Evolutionary conservation across 345 rosid genomes (phyloP).

Genomic region (Syzygium jambos): DNA sequence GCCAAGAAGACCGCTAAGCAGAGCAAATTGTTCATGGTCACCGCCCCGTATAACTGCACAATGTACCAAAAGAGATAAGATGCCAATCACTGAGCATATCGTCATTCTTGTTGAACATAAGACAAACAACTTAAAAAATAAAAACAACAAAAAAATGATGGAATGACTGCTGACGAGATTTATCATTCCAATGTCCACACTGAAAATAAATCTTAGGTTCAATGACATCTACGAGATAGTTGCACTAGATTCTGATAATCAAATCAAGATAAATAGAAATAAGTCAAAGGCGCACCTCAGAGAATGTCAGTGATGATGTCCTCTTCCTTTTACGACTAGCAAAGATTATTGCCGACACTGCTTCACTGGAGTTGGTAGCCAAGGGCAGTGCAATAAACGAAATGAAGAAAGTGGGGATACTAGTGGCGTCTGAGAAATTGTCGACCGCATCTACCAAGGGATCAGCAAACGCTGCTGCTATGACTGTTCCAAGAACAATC

Average conservation of each 20-base stretch:
- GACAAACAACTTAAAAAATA: not conserved
- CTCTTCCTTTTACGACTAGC: slow-evolving; percentile 67
- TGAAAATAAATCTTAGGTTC: not conserved
- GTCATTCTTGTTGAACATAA: not conserved
- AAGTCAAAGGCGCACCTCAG: slow-evolving; percentile 51
- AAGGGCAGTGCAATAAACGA: slow-evolving; percentile 85
- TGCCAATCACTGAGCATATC: not conserved
- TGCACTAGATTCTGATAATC: not conserved
- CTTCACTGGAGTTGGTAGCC: slow-evolving; percentile 95
- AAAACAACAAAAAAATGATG: not conserved
- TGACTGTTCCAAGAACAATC: slow-evolving; percentile 62
- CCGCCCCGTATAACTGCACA: slow-evolving; percentile 88
- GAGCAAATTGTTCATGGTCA: slow-evolving; percentile 83
- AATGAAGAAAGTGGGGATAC: slow-evolving; percentile 95
- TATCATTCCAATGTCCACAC: not conserved
- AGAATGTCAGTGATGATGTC: slow-evolving; percentile 85
- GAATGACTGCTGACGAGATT: not conserved
- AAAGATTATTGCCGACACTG: slow-evolving; percentile 87
- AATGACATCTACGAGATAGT: not conserved
- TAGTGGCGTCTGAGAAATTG: slow-evolving; percentile 76
- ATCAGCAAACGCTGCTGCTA: slow-evolving; percentile 94
- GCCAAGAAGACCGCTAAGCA: slow-evolving; percentile 89
- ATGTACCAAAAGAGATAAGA: not conserved
- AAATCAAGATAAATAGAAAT: not conserved
- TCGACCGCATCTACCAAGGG: slow-evolving; percentile 92